Evolutionary conservation across 768 basidiomycete genomes (phyloP).

Genomic region (Psilocybe tampanensis): DNA sequence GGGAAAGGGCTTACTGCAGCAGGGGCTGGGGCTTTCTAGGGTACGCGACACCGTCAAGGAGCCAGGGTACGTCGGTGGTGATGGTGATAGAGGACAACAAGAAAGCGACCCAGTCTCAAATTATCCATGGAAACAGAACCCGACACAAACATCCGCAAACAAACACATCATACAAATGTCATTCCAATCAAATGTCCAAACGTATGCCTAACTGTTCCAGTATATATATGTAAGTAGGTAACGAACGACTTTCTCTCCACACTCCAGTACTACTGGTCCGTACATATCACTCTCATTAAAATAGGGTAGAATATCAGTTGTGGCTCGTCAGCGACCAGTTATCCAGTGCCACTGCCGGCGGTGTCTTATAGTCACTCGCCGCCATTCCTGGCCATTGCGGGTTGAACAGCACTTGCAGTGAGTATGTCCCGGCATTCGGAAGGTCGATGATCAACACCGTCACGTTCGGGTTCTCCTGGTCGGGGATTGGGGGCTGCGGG

Average conservation of each 20-base stretch:
- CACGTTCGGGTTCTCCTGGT: conserved; percentile 79
- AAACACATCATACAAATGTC: conserved; percentile 14
- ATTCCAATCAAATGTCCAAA: conserved; percentile 3
- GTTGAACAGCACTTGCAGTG: conserved; percentile 84
- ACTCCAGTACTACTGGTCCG: conserved; percentile 16
- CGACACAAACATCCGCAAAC: conserved; percentile 23
- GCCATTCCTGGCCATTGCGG: conserved; percentile 88
- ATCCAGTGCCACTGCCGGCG: conserved; percentile 68
- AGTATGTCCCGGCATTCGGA: conserved; percentile 66
- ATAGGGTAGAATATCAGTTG: conserved; percentile 38
- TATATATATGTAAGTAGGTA: neutral
- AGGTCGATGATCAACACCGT: conserved; percentile 77
- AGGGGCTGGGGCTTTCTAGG: conserved; percentile 2
- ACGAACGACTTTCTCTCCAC: neutral
- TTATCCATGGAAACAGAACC: conserved; percentile 25
- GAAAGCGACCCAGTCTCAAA: conserved; percentile 4
- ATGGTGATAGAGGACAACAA: conserved; percentile 4
- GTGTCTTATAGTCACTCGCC: conserved; percentile 61
- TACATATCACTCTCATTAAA: conserved; percentile 7
- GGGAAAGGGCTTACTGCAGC: conserved; percentile 14
- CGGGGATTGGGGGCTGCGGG: conserved; percentile 58
- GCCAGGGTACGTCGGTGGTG: conserved; percentile 13
- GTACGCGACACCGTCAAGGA: conserved; percentile 30
- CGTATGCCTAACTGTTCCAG: neutral
- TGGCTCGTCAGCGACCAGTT: conserved; percentile 84